These are phyloP conservation scores for Scedosporium apiospermum DNA, from an alignment of 2,329 filamentous ascomycete species.

Conservation along the genomic window DNA sequence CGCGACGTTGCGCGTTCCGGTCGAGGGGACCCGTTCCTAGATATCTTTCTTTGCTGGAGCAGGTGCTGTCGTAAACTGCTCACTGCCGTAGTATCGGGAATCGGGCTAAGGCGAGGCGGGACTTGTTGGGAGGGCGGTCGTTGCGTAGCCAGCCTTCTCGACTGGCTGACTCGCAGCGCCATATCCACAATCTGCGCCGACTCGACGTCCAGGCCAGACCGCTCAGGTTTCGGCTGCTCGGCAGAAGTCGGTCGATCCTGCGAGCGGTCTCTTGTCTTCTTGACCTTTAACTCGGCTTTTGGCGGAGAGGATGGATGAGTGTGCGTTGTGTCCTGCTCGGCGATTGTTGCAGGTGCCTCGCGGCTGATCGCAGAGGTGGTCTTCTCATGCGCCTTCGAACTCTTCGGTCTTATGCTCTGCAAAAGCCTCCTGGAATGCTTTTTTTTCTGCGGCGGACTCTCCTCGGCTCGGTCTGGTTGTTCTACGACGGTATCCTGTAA, in stretches of 20 bases:
- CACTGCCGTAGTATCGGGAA: constrained; percentile 42
- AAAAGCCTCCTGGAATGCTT: constrained; percentile 2
- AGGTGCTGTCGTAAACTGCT: constrained; percentile 58
- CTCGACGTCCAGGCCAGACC: constrained; percentile 53
- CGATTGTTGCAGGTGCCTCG: background rate
- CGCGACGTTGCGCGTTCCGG: constrained; percentile 29
- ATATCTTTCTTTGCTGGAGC: constrained; percentile 59
- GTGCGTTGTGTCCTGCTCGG: background rate
- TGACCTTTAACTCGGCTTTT: background rate
- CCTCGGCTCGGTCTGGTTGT: background rate
- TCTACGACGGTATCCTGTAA: background rate
- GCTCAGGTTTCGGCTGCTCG: constrained; percentile 15
- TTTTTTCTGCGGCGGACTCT: background rate
- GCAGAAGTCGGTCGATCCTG: background rate
- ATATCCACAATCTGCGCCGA: constrained; percentile 87
- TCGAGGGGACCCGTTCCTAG: constrained; percentile 51
- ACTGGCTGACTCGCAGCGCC: constrained; percentile 81
- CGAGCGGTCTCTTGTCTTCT: background rate
- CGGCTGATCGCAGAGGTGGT: background rate
- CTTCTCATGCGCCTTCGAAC: constrained; percentile 1
- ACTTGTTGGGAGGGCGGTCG: constrained; percentile 43
- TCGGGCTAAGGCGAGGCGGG: constrained; percentile 40
- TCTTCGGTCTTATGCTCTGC: constrained; percentile 2
- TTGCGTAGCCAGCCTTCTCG: constrained; percentile 54
- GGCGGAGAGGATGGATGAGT: background rate